Conservation (phyloP, 2,329 filamentous ascomycete species). For the Rutstroemia sydowiana region DNA sequence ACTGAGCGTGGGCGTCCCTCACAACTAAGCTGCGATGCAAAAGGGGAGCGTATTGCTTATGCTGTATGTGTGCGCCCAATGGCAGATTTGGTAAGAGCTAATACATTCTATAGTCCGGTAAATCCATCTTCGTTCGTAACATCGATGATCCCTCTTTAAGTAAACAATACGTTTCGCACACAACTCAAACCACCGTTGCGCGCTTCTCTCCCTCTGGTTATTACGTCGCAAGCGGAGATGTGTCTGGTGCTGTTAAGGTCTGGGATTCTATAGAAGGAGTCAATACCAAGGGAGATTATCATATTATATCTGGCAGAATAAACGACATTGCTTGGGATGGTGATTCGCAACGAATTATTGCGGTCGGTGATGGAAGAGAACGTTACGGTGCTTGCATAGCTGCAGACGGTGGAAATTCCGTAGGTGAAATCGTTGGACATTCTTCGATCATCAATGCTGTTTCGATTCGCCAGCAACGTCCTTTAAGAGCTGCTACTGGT, state of each 20-base stretch:
- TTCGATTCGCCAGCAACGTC: conserved; percentile 79
- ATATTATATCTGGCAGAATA: conserved; percentile 88
- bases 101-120: conserved; percentile 60
- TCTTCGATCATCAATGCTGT: conserved; percentile 87
- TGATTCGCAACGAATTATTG: conserved; percentile 92
- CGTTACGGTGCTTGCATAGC: conserved; percentile 91
- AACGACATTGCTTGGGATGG: conserved; percentile 98
- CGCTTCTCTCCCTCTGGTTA: conserved; percentile 91
- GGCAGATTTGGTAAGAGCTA: conserved; percentile 5
- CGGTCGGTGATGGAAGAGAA: conserved; percentile 91
- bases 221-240: conserved; percentile 89
- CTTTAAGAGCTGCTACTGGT: conserved; percentile 84
- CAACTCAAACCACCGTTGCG: conserved; percentile 79
- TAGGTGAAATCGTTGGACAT: conserved; percentile 90
- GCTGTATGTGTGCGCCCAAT: conserved; percentile 51
- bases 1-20: conserved; percentile 84
- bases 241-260: conserved; percentile 74
- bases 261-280: conserved; percentile 86
- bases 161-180: conserved; percentile 91
- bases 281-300: conserved; percentile 85
- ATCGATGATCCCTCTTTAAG: conserved; percentile 82
- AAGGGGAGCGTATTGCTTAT: conserved; percentile 88
- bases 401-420: conserved; percentile 89
- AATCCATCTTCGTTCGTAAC: conserved; percentile 91
- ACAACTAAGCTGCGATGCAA: conserved; percentile 77